Evolutionary conservation across 2,329 filamentous ascomycete genomes (phyloP).

Genomic region (Capronia coronata): DNA sequence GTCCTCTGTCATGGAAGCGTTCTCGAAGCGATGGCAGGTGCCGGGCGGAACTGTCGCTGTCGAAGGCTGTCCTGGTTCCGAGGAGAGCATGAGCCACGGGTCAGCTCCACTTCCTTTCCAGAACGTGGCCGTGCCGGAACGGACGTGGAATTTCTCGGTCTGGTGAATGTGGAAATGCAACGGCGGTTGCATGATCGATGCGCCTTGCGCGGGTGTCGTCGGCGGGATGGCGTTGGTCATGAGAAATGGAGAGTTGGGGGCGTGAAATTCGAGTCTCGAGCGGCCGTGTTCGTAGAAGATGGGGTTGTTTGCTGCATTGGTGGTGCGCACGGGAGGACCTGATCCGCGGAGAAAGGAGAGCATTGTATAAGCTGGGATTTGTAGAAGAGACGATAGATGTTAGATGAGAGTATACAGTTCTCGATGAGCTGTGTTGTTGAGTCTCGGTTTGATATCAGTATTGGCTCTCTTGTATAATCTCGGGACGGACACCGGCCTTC

Average conservation of each 20-base stretch:
- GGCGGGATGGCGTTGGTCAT: constrained; percentile 26
- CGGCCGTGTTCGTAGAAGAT: constrained; percentile 26
- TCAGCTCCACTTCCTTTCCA: constrained; percentile 17
- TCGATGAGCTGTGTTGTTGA: too few relatives aligned
- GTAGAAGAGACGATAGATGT: too few relatives aligned
- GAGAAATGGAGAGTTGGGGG: constrained; percentile 22
- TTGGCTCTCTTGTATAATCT: too few relatives aligned
- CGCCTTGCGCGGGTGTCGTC: constrained; percentile 5
- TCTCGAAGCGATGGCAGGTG: constrained; percentile 28
- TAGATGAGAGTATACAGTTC: too few relatives aligned
- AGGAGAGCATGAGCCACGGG: constrained; percentile 18
- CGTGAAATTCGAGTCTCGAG: constrained; percentile 24
- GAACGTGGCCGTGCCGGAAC: constrained; percentile 21
- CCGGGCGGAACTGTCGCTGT: constrained; percentile 17
- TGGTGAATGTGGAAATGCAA: constrained; percentile 29
- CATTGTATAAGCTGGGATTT: too few relatives aligned
- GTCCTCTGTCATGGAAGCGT: constrained; percentile 21
- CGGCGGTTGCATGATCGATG: constrained; percentile 27
- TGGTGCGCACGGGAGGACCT: constrained; percentile 14
- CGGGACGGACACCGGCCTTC: too few relatives aligned
- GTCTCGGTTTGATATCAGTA: too few relatives aligned
- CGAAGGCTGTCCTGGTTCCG: too few relatives aligned
- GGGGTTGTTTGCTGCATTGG: constrained; percentile 22
- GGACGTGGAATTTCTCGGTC: constrained; percentile 25
- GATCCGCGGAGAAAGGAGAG: constrained; percentile 25